Percentiles rank a stretch among this genome's conserved stretches.
phyloP scores from a whole-genome alignment of 31 red algal genomes.

The Asparagopsis taxiformis region DNA sequence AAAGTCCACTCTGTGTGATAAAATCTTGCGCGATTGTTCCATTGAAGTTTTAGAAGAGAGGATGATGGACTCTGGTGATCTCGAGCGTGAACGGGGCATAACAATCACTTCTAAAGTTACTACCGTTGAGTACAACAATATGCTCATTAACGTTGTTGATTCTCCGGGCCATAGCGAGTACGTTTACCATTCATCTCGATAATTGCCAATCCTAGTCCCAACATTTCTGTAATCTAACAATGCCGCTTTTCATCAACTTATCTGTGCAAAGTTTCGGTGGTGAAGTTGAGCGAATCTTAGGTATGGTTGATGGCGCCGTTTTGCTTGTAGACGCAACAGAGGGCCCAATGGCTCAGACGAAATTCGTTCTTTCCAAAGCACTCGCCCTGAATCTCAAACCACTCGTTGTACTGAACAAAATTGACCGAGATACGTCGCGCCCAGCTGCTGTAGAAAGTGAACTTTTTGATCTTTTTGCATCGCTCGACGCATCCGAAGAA shows the following conservation, averaged over 20 bases:
- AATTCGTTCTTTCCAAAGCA: constrained; percentile 89
- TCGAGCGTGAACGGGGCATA: constrained; percentile 89
- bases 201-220: background rate
- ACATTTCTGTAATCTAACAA: background rate
- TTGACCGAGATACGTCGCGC: constrained; percentile 68
- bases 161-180: constrained; percentile 92
- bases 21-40: constrained; percentile 76
- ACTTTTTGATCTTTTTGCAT: constrained; percentile 91
- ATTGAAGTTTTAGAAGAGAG: constrained; percentile 60
- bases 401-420: constrained; percentile 95
- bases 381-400: constrained; percentile 78
- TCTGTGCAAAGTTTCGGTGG: constrained; percentile 53
- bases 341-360: constrained; percentile 94
- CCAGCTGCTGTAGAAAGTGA: constrained; percentile 69
- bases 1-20: constrained; percentile 85
- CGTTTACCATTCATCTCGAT: background rate
- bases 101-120: constrained; percentile 92
- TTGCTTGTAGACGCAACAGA: constrained; percentile 93
- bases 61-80: constrained; percentile 88
- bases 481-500: constrained; percentile 81
- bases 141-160: constrained; percentile 86
- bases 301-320: constrained; percentile 83
- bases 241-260: background rate
- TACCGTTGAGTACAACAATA: constrained; percentile 56
- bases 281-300: constrained; percentile 92